phyloP scores from a whole-genome alignment of 192 early-diverging fungal species.

The Gorgonomyces haynaldii region DNA sequence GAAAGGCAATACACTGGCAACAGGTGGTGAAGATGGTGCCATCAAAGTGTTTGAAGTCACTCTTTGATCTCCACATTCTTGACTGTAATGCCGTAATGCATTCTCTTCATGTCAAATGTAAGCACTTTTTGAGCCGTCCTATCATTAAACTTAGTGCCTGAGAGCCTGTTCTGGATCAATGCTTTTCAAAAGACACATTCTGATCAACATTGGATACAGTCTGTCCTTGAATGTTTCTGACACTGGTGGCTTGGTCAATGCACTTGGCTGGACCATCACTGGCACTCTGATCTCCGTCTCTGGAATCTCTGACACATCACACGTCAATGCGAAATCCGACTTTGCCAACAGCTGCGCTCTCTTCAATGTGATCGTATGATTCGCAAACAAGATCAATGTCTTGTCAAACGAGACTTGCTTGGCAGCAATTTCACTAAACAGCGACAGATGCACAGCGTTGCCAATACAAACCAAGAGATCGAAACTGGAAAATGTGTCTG shows the following conservation, averaged over 20 bases:
- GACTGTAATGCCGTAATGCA: neutral
- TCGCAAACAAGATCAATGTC: neutral
- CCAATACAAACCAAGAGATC: neutral
- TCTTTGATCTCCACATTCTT: neutral
- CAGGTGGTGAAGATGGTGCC: slow-evolving; percentile 60
- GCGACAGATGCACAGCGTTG: neutral
- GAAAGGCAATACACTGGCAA: slow-evolving; percentile 53
- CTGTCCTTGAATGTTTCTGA: neutral
- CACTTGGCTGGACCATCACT: neutral
- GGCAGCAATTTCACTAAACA: too few species aligned
- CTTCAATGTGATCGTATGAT: neutral
- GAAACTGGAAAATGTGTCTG: neutral
- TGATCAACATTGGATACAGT: too few species aligned
- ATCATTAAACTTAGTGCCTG: too few species aligned
- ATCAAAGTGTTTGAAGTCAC: slow-evolving; percentile 49
- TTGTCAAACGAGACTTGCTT: neutral
- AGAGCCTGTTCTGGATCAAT: too few species aligned
- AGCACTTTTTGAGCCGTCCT: neutral
- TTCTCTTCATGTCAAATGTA: neutral
- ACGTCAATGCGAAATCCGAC: neutral
- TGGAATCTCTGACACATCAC: neutral
- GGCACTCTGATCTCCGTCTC: neutral
- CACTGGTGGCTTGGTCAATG: neutral
- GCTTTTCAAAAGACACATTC: too few species aligned
- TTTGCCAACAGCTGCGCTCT: neutral